Evolutionary conservation across 768 basidiomycete species (phyloP).

Genomic region (Porpolomopsis calyptriformis): DNA sequence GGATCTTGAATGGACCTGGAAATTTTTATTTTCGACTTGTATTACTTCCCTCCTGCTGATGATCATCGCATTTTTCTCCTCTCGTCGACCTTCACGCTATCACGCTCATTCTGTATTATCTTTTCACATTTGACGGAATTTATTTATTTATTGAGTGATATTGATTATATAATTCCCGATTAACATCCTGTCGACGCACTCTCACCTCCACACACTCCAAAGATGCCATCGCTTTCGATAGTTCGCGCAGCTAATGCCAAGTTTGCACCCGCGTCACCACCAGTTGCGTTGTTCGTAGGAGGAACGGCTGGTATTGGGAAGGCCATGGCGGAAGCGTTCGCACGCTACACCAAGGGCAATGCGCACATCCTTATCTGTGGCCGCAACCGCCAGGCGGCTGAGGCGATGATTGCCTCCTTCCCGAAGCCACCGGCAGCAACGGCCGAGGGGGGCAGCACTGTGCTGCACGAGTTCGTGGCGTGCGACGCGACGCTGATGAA

Average conservation of each 20-base stretch:
- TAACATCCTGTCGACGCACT: too few relatives aligned
- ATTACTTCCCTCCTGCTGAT: too few relatives aligned
- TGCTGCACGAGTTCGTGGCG: slow-evolving; percentile 35
- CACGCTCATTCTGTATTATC: too few relatives aligned
- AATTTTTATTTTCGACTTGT: too few relatives aligned
- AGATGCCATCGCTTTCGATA: slow-evolving; percentile 22
- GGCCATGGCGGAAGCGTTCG: slow-evolving; percentile 36
- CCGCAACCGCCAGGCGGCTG: slow-evolving; percentile 38
- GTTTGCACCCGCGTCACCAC: slow-evolving; percentile 7
- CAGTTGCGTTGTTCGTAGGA: slow-evolving; percentile 32
- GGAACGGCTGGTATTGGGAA: slow-evolving; percentile 41
- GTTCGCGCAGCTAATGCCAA: slow-evolving; percentile 25
- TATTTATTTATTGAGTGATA: too few relatives aligned
- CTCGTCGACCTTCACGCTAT: too few relatives aligned
- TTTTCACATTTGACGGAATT: too few relatives aligned
- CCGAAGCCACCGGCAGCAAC: slow-evolving; percentile 21
- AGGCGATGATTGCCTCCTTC: slow-evolving; percentile 32
- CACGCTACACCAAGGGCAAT: slow-evolving; percentile 36
- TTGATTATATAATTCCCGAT: too few relatives aligned
- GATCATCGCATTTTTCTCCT: too few relatives aligned
- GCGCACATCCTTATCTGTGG: slow-evolving; percentile 45
- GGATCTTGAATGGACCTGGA: too few relatives aligned
- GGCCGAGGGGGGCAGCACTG: neutral
- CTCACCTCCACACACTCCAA: too few relatives aligned
- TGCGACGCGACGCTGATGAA: slow-evolving; percentile 45